Evolutionary conservation across 805 yeast genomes (phyloP).

Genomic region (Debaryomyces tyrocola): DNA sequence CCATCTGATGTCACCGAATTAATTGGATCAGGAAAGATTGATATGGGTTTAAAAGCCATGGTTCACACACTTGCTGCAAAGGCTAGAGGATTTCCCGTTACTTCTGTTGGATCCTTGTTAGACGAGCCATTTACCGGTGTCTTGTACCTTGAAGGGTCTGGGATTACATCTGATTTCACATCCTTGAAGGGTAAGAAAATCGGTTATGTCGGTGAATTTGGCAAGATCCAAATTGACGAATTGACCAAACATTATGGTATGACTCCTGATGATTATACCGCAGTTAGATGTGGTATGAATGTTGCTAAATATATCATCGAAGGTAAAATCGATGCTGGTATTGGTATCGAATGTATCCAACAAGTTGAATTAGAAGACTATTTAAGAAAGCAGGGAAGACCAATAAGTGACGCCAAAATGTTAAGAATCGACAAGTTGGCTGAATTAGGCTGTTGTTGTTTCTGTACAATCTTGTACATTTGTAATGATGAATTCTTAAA

Average conservation of each 20-base stretch:
- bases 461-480: constrained; percentile 56
- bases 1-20: constrained; percentile 60
- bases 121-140: constrained; percentile 62
- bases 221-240: constrained; percentile 58
- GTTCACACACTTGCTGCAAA: constrained; percentile 60
- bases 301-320: constrained; percentile 56
- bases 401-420: constrained; percentile 51
- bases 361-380: constrained; percentile 58
- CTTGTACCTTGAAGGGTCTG: constrained; percentile 49
- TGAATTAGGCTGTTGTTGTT: constrained; percentile 58
- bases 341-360: constrained; percentile 60
- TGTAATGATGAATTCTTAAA: constrained; percentile 50
- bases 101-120: constrained; percentile 53
- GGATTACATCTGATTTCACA: constrained; percentile 50
- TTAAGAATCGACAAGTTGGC: constrained; percentile 56
- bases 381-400: constrained; percentile 42
- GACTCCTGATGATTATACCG: constrained; percentile 56
- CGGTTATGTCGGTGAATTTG: constrained; percentile 61
- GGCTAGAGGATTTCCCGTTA: constrained; percentile 58
- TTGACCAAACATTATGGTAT: constrained; percentile 55
- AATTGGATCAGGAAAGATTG: constrained; percentile 56
- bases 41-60: constrained; percentile 62
- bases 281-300: constrained; percentile 61
- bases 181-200: constrained; percentile 53
- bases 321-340: constrained; percentile 57